Evolutionary conservation across 108 stramenopile species (phyloP).

Genomic region (Aurantiochytrium sp.): DNA sequence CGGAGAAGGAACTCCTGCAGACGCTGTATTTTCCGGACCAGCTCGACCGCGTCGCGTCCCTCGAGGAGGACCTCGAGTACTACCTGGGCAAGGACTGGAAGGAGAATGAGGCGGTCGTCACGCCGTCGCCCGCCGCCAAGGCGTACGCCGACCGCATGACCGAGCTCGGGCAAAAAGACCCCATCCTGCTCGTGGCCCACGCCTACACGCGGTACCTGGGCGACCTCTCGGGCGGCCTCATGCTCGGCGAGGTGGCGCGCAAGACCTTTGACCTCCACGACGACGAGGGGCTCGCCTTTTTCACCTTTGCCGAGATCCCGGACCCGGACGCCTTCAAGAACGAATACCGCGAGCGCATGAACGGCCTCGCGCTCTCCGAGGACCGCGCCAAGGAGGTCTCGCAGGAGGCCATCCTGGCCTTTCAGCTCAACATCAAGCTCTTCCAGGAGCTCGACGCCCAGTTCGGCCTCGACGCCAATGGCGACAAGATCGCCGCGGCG

Average conservation of each 20-base stretch:
- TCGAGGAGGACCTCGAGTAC: constrained; percentile 26
- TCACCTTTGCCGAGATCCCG: background rate
- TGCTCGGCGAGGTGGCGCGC: background rate
- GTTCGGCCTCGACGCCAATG: background rate
- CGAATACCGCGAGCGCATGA: background rate
- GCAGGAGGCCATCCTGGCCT: background rate
- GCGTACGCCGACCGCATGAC: background rate
- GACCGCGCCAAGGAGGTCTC: background rate
- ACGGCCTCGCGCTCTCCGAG: background rate
- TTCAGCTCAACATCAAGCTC: background rate
- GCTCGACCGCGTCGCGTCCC: background rate
- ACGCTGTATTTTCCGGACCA: background rate
- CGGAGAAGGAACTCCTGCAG: background rate
- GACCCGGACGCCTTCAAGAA: background rate
- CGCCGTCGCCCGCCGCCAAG: background rate
- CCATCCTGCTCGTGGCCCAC: background rate
- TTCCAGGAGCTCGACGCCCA: background rate
- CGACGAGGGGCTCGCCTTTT: background rate
- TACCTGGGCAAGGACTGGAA: background rate
- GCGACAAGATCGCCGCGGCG: too few relatives aligned
- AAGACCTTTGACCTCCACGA: background rate
- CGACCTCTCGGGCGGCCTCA: background rate
- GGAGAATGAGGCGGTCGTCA: background rate
- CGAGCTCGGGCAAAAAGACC: background rate
- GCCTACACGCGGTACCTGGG: constrained; percentile 29